A percentile compares a stretch with the other conserved stretches of the same genome.
These are phyloP conservation scores for Fusarium falciforme DNA, from an alignment of 2,329 filamentous ascomycete genomes.

Conservation along the genomic window DNA sequence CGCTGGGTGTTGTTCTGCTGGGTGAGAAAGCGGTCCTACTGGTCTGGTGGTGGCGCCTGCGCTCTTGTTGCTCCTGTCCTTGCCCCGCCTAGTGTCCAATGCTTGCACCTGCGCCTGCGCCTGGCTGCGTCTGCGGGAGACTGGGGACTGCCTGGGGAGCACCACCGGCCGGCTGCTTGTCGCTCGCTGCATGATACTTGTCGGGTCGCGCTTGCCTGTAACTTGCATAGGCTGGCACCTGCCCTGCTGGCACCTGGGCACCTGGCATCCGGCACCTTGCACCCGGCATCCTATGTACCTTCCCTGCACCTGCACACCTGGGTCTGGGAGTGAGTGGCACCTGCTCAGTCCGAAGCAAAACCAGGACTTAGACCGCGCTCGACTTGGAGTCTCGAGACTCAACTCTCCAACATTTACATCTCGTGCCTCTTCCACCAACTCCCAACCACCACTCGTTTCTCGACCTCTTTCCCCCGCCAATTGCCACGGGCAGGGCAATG, in stretches of 20 bases:
- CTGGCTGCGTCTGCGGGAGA: constrained; percentile 22
- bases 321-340: constrained; percentile 33
- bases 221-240: constrained; percentile 36
- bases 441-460: constrained; percentile 43
- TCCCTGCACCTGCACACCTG: constrained; percentile 24
- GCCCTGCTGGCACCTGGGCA: constrained; percentile 39
- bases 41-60: constrained; percentile 24
- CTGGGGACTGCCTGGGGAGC: constrained; percentile 21
- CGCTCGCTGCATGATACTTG: constrained; percentile 29
- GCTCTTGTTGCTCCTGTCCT: background rate
- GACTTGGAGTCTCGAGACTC: constrained; percentile 44
- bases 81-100: constrained; percentile 9
- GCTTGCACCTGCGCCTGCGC: constrained; percentile 18
- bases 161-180: constrained; percentile 29
- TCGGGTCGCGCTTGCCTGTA: constrained; percentile 38
- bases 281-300: constrained; percentile 34
- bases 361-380: constrained; percentile 46
- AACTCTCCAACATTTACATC: constrained; percentile 42
- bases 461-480: constrained; percentile 42
- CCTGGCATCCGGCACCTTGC: constrained; percentile 38
- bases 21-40: constrained; percentile 1
- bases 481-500: constrained; percentile 54
- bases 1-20: constrained; percentile 1
- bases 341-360: constrained; percentile 41
- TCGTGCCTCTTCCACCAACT: constrained; percentile 38